phyloP scores from a whole-genome alignment of 169 alveolate genomes.

The Cryptosporidium baileyi region DNA sequence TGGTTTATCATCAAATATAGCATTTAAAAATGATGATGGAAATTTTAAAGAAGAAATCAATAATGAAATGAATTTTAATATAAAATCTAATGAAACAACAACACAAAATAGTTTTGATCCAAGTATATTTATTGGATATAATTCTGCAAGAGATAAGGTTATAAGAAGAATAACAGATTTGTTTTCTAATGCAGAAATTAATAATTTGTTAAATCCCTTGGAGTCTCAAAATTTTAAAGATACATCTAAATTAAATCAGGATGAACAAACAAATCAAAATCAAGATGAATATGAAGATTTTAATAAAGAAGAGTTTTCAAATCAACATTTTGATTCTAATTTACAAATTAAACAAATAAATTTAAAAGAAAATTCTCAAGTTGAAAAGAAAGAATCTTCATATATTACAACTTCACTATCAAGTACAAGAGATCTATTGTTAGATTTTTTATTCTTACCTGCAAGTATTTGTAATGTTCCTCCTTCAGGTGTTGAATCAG shows the following conservation, averaged over 20 bases:
- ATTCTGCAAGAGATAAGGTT: conserved; percentile 46
- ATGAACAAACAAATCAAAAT: no score
- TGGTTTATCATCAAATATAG: not conserved
- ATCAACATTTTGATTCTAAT: no score
- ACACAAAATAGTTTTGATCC: conserved; percentile 24
- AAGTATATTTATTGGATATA: conserved; percentile 57
- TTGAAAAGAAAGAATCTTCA: not conserved
- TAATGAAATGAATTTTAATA: not conserved
- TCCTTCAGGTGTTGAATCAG: conserved; percentile 65
- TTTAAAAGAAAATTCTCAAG: not conserved
- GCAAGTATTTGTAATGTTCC: conserved; percentile 64
- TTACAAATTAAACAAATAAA: no score
- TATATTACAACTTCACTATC: conserved; percentile 31
- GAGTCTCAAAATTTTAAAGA: not conserved
- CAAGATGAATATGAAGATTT: no score
- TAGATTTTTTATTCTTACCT: conserved; percentile 50
- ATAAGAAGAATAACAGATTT: conserved; percentile 36
- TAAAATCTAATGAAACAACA: not conserved
- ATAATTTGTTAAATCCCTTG: not conserved
- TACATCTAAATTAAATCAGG: not conserved
- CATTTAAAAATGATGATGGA: not conserved
- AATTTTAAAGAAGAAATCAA: not conserved
- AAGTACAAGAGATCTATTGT: conserved; percentile 33
- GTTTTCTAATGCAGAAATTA: conserved; percentile 27
- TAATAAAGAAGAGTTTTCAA: no score